phyloP scores from a whole-genome alignment of 2,329 filamentous ascomycete genomes.

The Escovopsis sp. region DNA sequence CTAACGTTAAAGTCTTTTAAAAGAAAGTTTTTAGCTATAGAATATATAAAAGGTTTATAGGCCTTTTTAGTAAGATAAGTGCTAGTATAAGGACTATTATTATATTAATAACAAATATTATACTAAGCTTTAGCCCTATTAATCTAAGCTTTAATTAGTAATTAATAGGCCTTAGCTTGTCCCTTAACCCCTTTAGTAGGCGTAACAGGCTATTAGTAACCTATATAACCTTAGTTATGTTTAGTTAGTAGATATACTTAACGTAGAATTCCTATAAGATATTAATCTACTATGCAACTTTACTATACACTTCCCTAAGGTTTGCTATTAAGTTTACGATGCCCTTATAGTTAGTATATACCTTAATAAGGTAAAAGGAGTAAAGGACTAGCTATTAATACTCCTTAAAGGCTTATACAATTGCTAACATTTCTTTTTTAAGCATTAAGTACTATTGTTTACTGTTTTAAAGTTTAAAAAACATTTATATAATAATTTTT shows the following conservation, averaged over 20 bases:
- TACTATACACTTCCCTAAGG: neutral
- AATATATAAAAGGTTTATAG: no score
- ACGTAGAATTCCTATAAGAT: neutral
- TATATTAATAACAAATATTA: no score
- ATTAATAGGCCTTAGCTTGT: no score
- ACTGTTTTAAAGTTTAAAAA: no score
- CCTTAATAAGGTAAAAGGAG: neutral
- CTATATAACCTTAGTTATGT: neutral
- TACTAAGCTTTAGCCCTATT: no score
- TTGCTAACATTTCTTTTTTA: no score
- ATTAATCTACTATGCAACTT: neutral
- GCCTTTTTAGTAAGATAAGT: no score
- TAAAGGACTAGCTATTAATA: neutral
- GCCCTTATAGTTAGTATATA: neutral
- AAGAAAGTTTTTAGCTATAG: neutral
- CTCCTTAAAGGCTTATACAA: neutral
- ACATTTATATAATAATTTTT: neutral
- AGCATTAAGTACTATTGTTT: no score
- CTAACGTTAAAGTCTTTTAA: neutral
- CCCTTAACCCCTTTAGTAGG: neutral
- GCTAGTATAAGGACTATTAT: no score
- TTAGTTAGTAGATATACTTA: neutral
- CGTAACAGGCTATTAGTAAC: neutral
- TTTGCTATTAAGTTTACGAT: neutral
- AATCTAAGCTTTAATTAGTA: no score